These are phyloP conservation scores for Moringa oleifera DNA, from an alignment of 345 rosid species.

Conservation along the genomic window DNA sequence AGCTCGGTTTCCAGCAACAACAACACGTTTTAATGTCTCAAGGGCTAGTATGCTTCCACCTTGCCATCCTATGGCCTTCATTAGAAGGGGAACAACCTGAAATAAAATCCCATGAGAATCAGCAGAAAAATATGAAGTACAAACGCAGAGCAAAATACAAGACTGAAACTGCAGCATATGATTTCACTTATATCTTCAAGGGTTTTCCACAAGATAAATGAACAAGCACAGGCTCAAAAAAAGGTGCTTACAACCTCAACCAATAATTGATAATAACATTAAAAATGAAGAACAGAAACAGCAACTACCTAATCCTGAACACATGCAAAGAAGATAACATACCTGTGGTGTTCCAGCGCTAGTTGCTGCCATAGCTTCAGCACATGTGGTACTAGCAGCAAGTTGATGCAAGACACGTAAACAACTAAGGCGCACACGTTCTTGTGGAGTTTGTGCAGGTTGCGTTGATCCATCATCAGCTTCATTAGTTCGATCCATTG, in stretches of 20 bases:
- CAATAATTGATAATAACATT: not conserved
- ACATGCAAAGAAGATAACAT: conserved; percentile 9
- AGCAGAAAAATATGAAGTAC: conserved; percentile 7
- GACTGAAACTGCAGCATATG: not conserved
- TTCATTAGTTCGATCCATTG: conserved; percentile 43
- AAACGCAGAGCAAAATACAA: conserved; percentile 7
- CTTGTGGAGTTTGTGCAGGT: conserved; percentile 83
- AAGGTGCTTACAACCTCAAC: not conserved
- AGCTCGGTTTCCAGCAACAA: conserved; percentile 96
- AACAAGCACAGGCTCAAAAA: no score
- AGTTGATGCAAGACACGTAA: conserved; percentile 98
- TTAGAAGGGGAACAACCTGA: conserved; percentile 97
- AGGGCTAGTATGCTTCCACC: conserved; percentile 99
- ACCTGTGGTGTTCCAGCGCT: conserved; percentile 95
- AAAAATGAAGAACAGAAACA: not conserved
- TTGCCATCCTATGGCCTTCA: conserved; percentile 99
- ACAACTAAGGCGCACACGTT: conserved; percentile 97
- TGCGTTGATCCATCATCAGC: conserved; percentile 46
- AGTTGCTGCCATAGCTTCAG: conserved; percentile 99
- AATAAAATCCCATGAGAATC: conserved; percentile 16
- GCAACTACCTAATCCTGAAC: conserved; percentile 1
- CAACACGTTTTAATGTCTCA: conserved; percentile 93
- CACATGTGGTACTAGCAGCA: conserved; percentile 93
- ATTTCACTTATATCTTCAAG: not conserved
- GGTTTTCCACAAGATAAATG: no score